A percentile compares a stretch with the other conserved stretches of the same genome.
phyloP scores from a whole-genome alignment of 228 moss, liverwort and hornwort genomes.

The Sphagnum fallax region DNA sequence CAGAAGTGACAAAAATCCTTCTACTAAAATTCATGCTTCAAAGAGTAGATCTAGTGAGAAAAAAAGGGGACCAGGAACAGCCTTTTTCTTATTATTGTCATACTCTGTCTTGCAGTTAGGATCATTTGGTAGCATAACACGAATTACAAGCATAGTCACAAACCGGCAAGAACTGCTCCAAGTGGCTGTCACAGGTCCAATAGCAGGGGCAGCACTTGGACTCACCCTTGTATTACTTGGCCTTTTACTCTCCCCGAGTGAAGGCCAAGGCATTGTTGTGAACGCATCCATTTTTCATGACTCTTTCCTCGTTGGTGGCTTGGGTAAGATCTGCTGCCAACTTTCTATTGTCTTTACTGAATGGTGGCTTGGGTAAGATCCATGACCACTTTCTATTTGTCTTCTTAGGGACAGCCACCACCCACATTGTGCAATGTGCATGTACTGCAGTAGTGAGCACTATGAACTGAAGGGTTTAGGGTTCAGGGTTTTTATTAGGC shows the following conservation, averaged over 20 bases:
- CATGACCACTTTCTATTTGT: no score
- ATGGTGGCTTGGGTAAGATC: background rate
- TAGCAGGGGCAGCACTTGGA: conserved; percentile 27
- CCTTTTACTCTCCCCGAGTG: conserved; percentile 26
- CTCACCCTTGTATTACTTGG: conserved; percentile 28
- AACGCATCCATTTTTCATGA: conserved; percentile 36
- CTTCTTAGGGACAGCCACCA: no score
- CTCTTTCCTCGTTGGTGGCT: conserved; percentile 41
- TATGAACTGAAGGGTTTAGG: no score
- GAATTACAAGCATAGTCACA: conserved; percentile 35
- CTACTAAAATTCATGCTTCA: no score
- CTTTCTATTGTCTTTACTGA: background rate
- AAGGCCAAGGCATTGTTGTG: conserved; percentile 38
- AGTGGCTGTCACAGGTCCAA: conserved; percentile 34
- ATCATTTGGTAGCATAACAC: conserved; percentile 45
- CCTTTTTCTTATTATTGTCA: background rate
- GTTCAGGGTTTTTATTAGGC: no score
- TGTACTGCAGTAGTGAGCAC: no score
- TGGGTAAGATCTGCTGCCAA: conserved; percentile 15
- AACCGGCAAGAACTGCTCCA: conserved; percentile 28
- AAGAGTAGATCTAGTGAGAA: no score
- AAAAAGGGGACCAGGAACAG: background rate
- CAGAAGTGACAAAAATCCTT: no score
- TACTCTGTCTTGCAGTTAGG: conserved; percentile 21
- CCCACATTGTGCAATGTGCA: no score